These are phyloP conservation scores for Leccinellum albellum DNA, from an alignment of 768 basidiomycete species.

Conservation along the genomic window DNA sequence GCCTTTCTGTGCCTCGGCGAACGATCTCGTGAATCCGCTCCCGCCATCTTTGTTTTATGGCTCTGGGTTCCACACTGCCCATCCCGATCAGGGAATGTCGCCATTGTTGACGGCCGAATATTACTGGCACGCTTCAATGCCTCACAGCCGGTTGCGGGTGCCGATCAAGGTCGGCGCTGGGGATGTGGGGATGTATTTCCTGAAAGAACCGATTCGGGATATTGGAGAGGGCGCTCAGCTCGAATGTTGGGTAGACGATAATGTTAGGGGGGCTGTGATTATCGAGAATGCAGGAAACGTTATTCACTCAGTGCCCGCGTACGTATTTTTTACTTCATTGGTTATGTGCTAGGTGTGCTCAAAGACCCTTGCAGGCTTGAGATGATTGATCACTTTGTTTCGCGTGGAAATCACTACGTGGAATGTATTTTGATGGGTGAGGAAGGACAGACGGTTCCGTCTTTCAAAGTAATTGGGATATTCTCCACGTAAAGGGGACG, in stretches of 20 bases:
- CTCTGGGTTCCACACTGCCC: constrained; percentile 82
- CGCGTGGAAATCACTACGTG: constrained; percentile 88
- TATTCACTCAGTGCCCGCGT: constrained; percentile 62
- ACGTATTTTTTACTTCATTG: constrained; percentile 31
- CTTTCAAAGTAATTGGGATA: constrained; percentile 90
- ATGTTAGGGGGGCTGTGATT: constrained; percentile 69
- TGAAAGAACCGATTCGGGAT: constrained; percentile 62
- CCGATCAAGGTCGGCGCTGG: constrained; percentile 84
- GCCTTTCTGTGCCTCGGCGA: constrained; percentile 93
- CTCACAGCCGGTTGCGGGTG: constrained; percentile 77
- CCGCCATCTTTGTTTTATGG: constrained; percentile 94
- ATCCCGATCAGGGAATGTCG: constrained; percentile 51
- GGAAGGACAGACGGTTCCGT: constrained; percentile 72
- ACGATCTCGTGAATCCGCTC: constrained; percentile 95
- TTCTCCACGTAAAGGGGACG: constrained; percentile 59
- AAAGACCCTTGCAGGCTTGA: constrained; percentile 49
- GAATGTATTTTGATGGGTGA: constrained; percentile 88
- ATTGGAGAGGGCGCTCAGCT: constrained; percentile 66
- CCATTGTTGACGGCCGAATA: constrained; percentile 62
- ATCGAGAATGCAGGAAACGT: constrained; percentile 76
- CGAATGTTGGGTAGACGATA: constrained; percentile 98
- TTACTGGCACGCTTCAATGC: constrained; percentile 91
- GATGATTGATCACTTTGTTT: constrained; percentile 83
- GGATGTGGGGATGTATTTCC: constrained; percentile 88
- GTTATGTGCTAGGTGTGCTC: neutral